Evolutionary conservation across 2,329 filamentous ascomycete genomes (phyloP).

Genomic region (Fusarium ambrosium): DNA sequence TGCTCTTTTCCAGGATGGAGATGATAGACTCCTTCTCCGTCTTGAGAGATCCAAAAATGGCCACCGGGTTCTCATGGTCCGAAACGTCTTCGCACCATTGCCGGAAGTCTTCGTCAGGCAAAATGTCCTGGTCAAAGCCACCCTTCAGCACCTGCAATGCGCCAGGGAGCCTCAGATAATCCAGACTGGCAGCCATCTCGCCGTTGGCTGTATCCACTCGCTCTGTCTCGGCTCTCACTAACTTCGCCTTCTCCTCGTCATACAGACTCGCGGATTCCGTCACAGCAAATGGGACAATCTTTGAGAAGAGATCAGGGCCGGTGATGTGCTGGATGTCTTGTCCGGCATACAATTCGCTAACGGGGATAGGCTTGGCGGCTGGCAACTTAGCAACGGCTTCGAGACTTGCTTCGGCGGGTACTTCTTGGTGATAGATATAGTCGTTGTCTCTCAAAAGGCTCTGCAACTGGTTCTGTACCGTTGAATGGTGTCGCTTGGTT

Average conservation of each 20-base stretch:
- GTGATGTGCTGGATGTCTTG: conserved; percentile 98
- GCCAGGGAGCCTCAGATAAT: conserved; percentile 91
- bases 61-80: conserved; percentile 82
- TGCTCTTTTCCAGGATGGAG: conserved; percentile 79
- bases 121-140: conserved; percentile 89
- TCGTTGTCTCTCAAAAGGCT: conserved; percentile 93
- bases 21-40: conserved; percentile 83
- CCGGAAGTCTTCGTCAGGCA: conserved; percentile 90
- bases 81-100: conserved; percentile 95
- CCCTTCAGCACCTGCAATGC: conserved; percentile 93
- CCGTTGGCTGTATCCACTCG: conserved; percentile 92
- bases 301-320: conserved; percentile 95
- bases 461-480: conserved; percentile 83
- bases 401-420: conserved; percentile 87
- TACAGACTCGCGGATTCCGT: conserved; percentile 97
- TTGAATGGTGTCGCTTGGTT: conserved; percentile 83
- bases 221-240: conserved; percentile 93
- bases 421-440: conserved; percentile 95
- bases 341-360: conserved; percentile 95
- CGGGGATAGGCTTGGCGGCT: conserved; percentile 95
- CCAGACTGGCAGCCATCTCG: conserved; percentile 94
- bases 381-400: conserved; percentile 89
- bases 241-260: conserved; percentile 97
- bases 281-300: conserved; percentile 95
- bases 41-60: conserved; percentile 83